Evolutionary conservation across 352 stramenopile genomes (phyloP), one percentile per base, ranked within the genome.

Genomic region (Stramenopiles sp.): DNA sequence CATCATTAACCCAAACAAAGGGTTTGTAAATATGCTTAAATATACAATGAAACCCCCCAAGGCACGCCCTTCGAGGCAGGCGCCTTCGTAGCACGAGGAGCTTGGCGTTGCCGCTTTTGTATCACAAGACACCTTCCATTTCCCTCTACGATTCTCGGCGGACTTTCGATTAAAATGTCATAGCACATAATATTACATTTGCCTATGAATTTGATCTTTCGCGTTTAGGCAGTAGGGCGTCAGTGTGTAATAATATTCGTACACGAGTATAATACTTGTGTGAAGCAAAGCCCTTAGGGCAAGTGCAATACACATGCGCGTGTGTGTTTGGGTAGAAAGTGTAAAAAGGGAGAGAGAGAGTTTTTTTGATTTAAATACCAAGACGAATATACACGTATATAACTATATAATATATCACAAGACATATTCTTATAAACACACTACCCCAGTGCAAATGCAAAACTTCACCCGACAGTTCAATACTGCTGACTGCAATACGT

Each of bases 1-100:
- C n/a, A 31, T 33, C 30, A 78, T 78, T 33, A 78, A 78, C 8
- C 71, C 71, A 31, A 78, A 78, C 14, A 78, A 78, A 78, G 71
- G 71, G 22, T 78, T 78, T 78, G 30, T 33, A 78, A 33, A 31
- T 33, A 78, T 78, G 71, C 22, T 78, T 4, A 78, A 78, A 55
- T 55, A 55, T 14, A 55, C 39, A 4, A 55, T 55, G 39, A 55
- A 55, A 55, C 39, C 4, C 4, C 39, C 4, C 4, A 55, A 55
- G 14, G 39, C 14, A 55, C 14, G 4, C 39, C 14, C 39, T 14
- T 55, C n/a, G n/a, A n/a, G n/a, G n/a, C n/a, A n/a, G n/a, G n/a
- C 39, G 14, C 14, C 39, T 14, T 55, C 39, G 39, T 55, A 55
- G 39, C 14, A 55, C 14, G 39, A 14, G 14, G 14, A 55, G 39